A percentile compares a stretch with the other conserved stretches of the same genome.
Conservation (phyloP, 2,329 filamentous ascomycete species). For the Zasmidium angulare region DNA sequence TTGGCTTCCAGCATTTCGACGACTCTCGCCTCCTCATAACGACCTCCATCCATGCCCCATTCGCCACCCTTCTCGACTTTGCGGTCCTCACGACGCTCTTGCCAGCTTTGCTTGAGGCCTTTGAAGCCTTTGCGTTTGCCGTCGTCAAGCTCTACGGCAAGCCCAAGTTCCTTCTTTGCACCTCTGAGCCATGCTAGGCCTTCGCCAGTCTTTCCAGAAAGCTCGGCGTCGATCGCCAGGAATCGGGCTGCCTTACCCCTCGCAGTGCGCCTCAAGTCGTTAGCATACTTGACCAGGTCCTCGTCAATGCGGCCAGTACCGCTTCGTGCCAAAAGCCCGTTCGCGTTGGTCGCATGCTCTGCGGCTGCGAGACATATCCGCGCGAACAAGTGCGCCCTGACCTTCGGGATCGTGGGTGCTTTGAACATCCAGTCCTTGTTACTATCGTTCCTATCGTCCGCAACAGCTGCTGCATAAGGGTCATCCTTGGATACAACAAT, state of each 20-base stretch:
- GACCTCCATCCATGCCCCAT: slow-evolving; percentile 84
- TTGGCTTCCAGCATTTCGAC: slow-evolving; percentile 84
- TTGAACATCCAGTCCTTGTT: slow-evolving; percentile 98
- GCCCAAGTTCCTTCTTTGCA: slow-evolving; percentile 71
- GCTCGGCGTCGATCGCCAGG: slow-evolving; percentile 84
- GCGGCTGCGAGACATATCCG: slow-evolving; percentile 82
- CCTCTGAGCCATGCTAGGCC: slow-evolving; percentile 85
- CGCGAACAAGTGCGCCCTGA: slow-evolving; percentile 83
- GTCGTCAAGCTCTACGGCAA: slow-evolving; percentile 47
- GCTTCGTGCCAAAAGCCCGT: slow-evolving; percentile 49
- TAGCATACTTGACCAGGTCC: slow-evolving; percentile 69
- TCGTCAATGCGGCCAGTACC: slow-evolving; percentile 58
- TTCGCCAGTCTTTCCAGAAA: slow-evolving; percentile 75
- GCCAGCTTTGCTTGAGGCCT: slow-evolving; percentile 70
- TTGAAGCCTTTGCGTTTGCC: slow-evolving; percentile 59
- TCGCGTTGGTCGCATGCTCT: slow-evolving; percentile 78
- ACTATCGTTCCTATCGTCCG: slow-evolving; percentile 76
- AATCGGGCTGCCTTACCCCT: slow-evolving; percentile 86
- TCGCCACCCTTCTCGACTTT: slow-evolving; percentile 69
- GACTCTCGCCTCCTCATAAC: slow-evolving; percentile 78
- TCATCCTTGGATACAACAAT: slow-evolving; percentile 92
- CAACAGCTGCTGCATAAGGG: slow-evolving; percentile 79
- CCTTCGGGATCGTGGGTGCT: slow-evolving; percentile 81
- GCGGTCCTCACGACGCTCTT: slow-evolving; percentile 75
- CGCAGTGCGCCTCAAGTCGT: slow-evolving; percentile 71